Conservation (phyloP, 2,329 filamentous ascomycete genomes). For the Blumeria hordei region DNA sequence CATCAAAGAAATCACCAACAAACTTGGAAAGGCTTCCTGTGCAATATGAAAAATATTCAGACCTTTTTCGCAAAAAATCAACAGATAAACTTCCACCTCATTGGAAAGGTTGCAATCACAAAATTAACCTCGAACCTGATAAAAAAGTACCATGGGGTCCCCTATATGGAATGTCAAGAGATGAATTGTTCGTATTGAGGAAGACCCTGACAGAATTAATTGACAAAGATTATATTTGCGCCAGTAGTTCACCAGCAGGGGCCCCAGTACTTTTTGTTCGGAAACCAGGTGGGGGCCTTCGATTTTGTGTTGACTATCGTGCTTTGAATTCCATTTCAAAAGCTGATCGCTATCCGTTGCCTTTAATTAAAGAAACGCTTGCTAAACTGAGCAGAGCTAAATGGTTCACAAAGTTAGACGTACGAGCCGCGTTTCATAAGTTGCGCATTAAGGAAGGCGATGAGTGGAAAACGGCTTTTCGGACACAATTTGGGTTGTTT, state of each 20-base stretch:
- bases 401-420: neutral
- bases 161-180: neutral
- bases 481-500: neutral
- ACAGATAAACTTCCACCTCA: neutral
- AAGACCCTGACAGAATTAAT: neutral
- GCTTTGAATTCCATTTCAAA: neutral
- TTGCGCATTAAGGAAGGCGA: neutral
- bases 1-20: neutral
- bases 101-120: neutral
- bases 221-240: neutral
- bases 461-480: neutral
- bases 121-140: neutral
- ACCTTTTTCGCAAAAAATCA: neutral
- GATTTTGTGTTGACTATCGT: neutral
- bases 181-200: neutral
- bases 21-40: neutral
- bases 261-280: neutral
- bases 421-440: neutral
- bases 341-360: constrained; percentile 1
- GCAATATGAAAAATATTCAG: neutral
- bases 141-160: neutral
- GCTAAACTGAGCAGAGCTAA: neutral
- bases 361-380: neutral
- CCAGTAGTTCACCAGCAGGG: neutral
- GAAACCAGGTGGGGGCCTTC: neutral